A percentile compares a stretch with the other conserved stretches of the same genome.
Evolutionary conservation across 2,329 filamentous ascomycete species (phyloP).

Genomic region (Pyricularia sp.): DNA sequence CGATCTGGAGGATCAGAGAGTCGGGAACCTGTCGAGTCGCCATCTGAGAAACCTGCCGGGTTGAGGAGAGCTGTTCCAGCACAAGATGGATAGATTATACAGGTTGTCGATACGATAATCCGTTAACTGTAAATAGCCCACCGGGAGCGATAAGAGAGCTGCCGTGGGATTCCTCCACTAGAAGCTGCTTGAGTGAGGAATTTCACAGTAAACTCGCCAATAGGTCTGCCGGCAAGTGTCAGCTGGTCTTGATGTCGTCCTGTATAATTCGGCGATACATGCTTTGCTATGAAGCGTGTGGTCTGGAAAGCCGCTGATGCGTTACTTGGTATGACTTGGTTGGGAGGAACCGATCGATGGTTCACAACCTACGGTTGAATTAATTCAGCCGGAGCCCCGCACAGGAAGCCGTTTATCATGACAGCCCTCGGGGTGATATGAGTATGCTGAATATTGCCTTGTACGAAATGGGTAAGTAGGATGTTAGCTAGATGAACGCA

Average conservation of each 20-base stretch:
- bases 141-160: neutral
- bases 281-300: too few species aligned
- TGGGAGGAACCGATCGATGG: too few species aligned
- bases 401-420: neutral
- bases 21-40: neutral
- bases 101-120: neutral
- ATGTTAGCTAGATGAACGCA: neutral
- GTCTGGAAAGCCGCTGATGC: neutral
- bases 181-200: neutral
- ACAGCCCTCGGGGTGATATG: neutral
- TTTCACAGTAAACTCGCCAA: neutral
- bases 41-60: neutral
- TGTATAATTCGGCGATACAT: neutral
- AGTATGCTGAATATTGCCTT: neutral
- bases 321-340: neutral
- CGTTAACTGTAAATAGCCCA: neutral
- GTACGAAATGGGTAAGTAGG: neutral
- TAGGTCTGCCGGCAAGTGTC: neutral
- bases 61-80: neutral
- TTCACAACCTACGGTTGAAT: neutral
- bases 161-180: neutral
- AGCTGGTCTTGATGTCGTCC: neutral
- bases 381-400: neutral
- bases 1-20: constrained; percentile 15
- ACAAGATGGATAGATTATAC: neutral